Evolutionary conservation across 225 moss, liverwort and hornwort species (phyloP).

Genomic region (Pleurozium schreberi): DNA sequence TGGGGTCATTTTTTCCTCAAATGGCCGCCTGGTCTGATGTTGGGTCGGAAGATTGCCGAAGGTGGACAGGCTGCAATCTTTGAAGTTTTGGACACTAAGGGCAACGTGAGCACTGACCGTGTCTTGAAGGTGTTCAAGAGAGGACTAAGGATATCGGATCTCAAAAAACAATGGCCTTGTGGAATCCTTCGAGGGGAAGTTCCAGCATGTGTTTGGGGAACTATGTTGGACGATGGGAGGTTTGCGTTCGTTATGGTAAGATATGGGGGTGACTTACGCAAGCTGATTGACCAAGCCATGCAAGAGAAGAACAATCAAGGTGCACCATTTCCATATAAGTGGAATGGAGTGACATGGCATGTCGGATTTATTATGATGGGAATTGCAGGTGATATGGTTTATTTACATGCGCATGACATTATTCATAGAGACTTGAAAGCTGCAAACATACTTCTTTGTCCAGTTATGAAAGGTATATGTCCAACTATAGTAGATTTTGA

Average conservation of each 20-base stretch:
- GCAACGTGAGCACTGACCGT: accelerated
- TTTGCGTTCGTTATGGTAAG: accelerated
- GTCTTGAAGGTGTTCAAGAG: not conserved
- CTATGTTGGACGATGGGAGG: too few relatives aligned
- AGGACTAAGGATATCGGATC: too few relatives aligned
- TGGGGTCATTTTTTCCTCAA: accelerated
- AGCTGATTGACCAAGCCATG: not conserved
- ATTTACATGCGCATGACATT: too few relatives aligned
- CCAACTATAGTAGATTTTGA: accelerated
- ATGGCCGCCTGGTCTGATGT: accelerated
- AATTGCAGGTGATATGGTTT: too few relatives aligned
- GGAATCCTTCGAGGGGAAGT: not conserved
- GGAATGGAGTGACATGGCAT: not conserved
- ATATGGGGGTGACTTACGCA: not conserved
- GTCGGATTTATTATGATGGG: too few relatives aligned
- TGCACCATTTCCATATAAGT: not conserved
- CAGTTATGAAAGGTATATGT: accelerated
- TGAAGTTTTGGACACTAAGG: accelerated
- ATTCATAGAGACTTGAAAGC: not conserved
- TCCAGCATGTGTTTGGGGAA: not conserved
- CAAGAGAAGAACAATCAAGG: not conserved
- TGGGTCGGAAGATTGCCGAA: not conserved
- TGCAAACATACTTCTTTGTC: accelerated
- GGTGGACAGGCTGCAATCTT: not conserved
- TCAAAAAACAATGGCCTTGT: too few relatives aligned